Percentiles rank a stretch among this genome's conserved stretches.
These are phyloP conservation scores for Populus hybrid DNA, from an alignment of 441 rosid species.

Conservation along the genomic window DNA sequence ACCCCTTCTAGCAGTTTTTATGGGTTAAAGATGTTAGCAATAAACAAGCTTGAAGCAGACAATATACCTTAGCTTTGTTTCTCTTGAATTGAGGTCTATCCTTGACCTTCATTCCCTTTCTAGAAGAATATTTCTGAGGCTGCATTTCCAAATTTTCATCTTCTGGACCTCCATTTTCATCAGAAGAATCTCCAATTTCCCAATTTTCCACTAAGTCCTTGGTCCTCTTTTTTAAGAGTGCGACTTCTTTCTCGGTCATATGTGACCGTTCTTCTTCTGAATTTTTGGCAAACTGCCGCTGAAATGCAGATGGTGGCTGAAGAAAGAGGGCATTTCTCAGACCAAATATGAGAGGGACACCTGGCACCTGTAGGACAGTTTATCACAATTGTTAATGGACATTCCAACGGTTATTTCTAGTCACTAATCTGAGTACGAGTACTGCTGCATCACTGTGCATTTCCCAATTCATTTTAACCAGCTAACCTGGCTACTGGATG, in stretches of 20 bases:
- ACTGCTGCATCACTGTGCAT: not conserved
- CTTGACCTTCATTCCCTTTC: slow-evolving; percentile 36
- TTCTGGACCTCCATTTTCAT: slow-evolving; percentile 35
- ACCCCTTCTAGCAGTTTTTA: not conserved
- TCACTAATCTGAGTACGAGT: not conserved
- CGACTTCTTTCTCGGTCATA: slow-evolving; percentile 49
- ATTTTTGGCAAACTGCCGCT: slow-evolving; percentile 53
- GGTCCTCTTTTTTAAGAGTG: slow-evolving; percentile 41
- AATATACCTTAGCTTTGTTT: slow-evolving; percentile 71
- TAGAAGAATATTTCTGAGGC: not conserved
- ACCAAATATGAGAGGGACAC: too few relatives aligned
- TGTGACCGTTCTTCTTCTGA: slow-evolving; percentile 61
- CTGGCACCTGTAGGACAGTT: slow-evolving; percentile 51
- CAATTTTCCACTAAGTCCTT: slow-evolving; percentile 32
- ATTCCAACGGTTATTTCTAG: not conserved
- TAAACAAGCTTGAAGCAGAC: not conserved
- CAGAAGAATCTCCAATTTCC: slow-evolving; percentile 28
- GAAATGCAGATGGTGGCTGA: slow-evolving; percentile 75
- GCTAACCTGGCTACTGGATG: not conserved
- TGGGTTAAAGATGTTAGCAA: not conserved
- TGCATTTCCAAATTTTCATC: slow-evolving; percentile 28
- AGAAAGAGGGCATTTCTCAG: too few relatives aligned
- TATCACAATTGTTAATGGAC: not conserved
- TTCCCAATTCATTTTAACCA: not conserved
- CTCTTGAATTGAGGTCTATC: slow-evolving; percentile 82